Evolutionary conservation across 345 rosid genomes (phyloP).

Genomic region (Lumnitzera racemosa): DNA sequence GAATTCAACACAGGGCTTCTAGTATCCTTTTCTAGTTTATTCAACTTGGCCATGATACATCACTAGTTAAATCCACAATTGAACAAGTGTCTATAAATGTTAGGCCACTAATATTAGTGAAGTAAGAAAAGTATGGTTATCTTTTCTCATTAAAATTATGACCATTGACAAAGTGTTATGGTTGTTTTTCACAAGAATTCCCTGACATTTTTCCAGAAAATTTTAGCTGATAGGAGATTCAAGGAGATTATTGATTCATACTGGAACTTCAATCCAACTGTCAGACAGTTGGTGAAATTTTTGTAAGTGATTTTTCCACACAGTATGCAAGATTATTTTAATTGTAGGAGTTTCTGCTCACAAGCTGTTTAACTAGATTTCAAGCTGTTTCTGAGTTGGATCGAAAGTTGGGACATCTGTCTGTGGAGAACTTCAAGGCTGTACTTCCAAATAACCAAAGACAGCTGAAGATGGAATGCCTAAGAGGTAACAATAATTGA

Average conservation of each 20-base stretch:
- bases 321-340: slow-evolving; percentile 8
- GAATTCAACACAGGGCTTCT: slow-evolving; percentile 69
- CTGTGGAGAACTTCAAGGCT: slow-evolving; percentile 69
- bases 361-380: slow-evolving; percentile 44
- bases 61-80: not conserved
- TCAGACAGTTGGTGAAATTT: slow-evolving; percentile 56
- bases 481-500: slow-evolving; percentile 42
- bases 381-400: slow-evolving; percentile 60
- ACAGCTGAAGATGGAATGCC: slow-evolving; percentile 72
- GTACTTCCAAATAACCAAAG: slow-evolving; percentile 61
- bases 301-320: slow-evolving; percentile 47
- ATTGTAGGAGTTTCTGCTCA: slow-evolving; percentile 4
- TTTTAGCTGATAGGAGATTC: slow-evolving; percentile 60
- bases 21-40: slow-evolving; percentile 39
- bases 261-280: slow-evolving; percentile 40
- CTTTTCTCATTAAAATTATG: no score
- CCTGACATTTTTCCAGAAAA: slow-evolving; percentile 45
- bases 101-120: no score
- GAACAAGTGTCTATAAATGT: no score
- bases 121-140: no score
- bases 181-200: slow-evolving; percentile 1
- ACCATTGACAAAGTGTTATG: not conserved
- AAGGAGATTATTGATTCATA: slow-evolving; percentile 43
- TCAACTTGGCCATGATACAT: not conserved
- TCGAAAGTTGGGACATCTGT: slow-evolving; percentile 51